Base-by-base conservation (phyloP, 495 filamentous ascomycete species). In the Aspergillus hancockii region DNA sequence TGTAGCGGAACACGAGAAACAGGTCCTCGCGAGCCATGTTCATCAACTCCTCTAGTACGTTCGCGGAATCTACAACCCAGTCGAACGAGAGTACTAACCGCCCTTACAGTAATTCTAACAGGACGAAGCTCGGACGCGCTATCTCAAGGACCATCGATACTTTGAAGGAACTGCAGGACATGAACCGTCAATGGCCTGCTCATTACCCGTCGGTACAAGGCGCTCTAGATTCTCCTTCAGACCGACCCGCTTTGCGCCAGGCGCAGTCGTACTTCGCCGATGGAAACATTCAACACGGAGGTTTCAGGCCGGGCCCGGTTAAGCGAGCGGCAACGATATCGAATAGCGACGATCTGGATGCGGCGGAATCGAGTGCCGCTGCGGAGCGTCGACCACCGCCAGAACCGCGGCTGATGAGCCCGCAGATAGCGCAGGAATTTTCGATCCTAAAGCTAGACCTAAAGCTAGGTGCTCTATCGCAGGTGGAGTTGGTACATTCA, bases 401-500 rank as follows among this genome's bases (percentile, higher is more conserved):
- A 23, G 90, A 91, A 49, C 88, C 88, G 14, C 79, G 94, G 54
- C 79, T 98, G 52, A 88, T 97, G 64, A 92, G 90, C 16, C 92
- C 92, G 21, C 90, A 97, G 74, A 93, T 97, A 57, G 91, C 93
- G 5, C 91, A 97, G 54, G 90, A 98, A 60, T 98, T 98, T 63
- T 96, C 92, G 0, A 88, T 98, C 40, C 74, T 98, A 55, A 98
- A 98, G 74, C 74, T 98, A 58, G 93, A 98, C 68, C 70, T 98
- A 66, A 97, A 97, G 70, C 81, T 98, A 38, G 93, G 92, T 18
- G 81, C 88, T 12, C 66, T 96, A 41, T 88, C 90, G 22, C 94
- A 97, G 68, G 81, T 90, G 0, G 94, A 97, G 62, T 82, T 98
- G 22, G 93, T 97, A 18, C 95, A 98, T 74, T 98, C 94, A n/a